Evolutionary conservation across 2,329 filamentous ascomycete species (phyloP), one percentile per base, ranked within the genome.

Genomic region (Penicillium sp.): DNA sequence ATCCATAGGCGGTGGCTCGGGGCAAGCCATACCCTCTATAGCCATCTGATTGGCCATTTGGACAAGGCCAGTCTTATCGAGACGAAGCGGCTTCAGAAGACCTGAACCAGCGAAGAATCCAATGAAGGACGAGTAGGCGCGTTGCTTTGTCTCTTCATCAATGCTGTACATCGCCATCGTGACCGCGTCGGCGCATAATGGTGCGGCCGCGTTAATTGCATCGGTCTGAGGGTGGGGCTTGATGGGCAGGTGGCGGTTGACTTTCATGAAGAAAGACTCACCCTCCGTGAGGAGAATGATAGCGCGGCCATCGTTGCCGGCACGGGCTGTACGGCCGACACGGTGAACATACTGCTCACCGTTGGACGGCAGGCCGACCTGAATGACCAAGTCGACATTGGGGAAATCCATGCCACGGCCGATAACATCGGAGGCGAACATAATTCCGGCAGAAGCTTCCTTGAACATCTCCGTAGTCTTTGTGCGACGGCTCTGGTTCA

Each of bases 401-500:
- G 76, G 76, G 61, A 79, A 79, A 56, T 79, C 76, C 76, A 79
- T 78, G 25, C 76, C 76, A 46, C 76, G 72, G 9, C 76, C 76
- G 10, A 78, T 74, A 4, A 60, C 71, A 49, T 74, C 71, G 1
- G 76, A 78, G 20, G 79, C 79, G 48, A 82, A 77, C 57, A 81
- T 66, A 46, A 82, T 75, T 24, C 79, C 79, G 14, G 72, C 69
- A 1, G 69, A 62, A 0, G 64, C 63, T 24, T 65, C 61, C 49
- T 67, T 67, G 58, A 68, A 68, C 7, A 63, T 53, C 8, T 16
- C 75, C 66, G 50, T 75, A 33, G 85, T 84, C 49, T 72, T 77
- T 5, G 89, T 92, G 48, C 92, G 85, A 63, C 80, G 74, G 0
- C 30, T 45, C 68, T 97, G 92, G 10, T 73, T 78, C 38, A 96